Evolutionary conservation across 805 yeast species (phyloP).

Genomic region (Starmerella roubikii): DNA sequence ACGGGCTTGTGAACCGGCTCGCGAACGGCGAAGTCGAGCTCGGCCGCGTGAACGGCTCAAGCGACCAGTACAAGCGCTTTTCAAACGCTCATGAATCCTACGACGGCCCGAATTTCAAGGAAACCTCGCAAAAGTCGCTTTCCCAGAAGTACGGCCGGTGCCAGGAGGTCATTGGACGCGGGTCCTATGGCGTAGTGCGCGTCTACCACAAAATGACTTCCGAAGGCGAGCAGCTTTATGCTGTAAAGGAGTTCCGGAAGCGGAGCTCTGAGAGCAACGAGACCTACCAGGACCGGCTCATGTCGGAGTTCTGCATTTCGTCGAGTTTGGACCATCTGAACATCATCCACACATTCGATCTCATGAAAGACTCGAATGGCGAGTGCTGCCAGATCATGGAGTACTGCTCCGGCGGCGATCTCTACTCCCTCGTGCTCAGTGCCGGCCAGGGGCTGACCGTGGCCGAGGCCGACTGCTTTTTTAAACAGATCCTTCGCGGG

Average conservation of each 20-base stretch:
- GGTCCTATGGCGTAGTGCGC: conserved; percentile 88
- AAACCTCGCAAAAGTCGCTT: conserved; percentile 37
- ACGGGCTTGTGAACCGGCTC: conserved; percentile 24
- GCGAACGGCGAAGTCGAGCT: conserved; percentile 28
- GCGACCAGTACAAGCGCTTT: conserved; percentile 5
- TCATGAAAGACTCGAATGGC: conserved; percentile 61
- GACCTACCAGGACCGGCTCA: conserved; percentile 54
- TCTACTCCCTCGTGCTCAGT: conserved; percentile 45
- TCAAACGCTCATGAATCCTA: not conserved
- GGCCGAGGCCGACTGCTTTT: conserved; percentile 73
- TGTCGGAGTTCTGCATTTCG: conserved; percentile 83
- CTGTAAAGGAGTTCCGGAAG: conserved; percentile 63
- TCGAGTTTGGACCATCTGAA: conserved; percentile 63
- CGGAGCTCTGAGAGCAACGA: conserved; percentile 44
- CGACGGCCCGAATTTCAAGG: conserved; percentile 6
- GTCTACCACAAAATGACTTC: conserved; percentile 51
- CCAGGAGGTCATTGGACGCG: conserved; percentile 87
- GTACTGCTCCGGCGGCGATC: conserved; percentile 79
- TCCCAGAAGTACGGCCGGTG: conserved; percentile 86
- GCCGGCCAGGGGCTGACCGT: conserved; percentile 42
- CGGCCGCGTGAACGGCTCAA: conserved; percentile 21
- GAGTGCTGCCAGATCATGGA: conserved; percentile 88
- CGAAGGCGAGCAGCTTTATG: conserved; percentile 39
- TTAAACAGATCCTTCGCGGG: conserved; percentile 75
- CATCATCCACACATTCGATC: conserved; percentile 62